These are phyloP conservation scores for Hymenoscyphus linearis DNA, from an alignment of 2,329 filamentous ascomycete species.

Conservation along the genomic window DNA sequence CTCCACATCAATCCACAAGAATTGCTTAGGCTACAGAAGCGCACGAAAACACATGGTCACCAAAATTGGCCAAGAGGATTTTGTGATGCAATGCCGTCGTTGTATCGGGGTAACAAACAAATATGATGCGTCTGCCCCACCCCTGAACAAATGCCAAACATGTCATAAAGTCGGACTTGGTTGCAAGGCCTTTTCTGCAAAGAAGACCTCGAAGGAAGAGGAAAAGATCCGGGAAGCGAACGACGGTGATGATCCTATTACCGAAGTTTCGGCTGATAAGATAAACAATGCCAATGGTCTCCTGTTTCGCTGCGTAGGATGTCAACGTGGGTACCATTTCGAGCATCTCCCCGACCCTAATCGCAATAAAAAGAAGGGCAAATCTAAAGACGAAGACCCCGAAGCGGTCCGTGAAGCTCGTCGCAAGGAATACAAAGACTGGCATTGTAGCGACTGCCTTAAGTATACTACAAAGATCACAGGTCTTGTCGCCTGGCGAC, in stretches of 20 bases:
- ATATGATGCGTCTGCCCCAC: constrained; percentile 66
- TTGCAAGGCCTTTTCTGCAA: constrained; percentile 70
- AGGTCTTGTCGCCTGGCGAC: constrained; percentile 84
- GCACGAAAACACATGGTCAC: constrained; percentile 82
- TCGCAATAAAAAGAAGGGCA: constrained; percentile 38
- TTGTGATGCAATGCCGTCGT: constrained; percentile 83
- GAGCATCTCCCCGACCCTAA: constrained; percentile 55
- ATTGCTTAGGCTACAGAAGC: constrained; percentile 70
- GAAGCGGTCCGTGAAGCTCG: constrained; percentile 53
- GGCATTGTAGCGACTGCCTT: constrained; percentile 76
- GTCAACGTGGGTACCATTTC: constrained; percentile 75
- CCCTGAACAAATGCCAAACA: constrained; percentile 63
- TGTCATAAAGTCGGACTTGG: constrained; percentile 63
- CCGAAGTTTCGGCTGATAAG: constrained; percentile 52
- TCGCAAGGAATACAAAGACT: constrained; percentile 67
- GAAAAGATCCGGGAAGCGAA: constrained; percentile 79
- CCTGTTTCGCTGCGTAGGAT: constrained; percentile 76
- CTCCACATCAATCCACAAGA: constrained; percentile 74
- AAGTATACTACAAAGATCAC: constrained; percentile 63
- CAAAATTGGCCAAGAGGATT: constrained; percentile 70
- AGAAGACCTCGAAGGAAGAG: constrained; percentile 72
- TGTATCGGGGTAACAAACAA: constrained; percentile 67
- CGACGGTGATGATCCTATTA: constrained; percentile 70
- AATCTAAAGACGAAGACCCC: constrained; percentile 35
- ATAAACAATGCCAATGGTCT: constrained; percentile 73